These are phyloP conservation scores for Umbelopsis isabellina DNA, from an alignment of 192 early-diverging fungal species.

Conservation along the genomic window DNA sequence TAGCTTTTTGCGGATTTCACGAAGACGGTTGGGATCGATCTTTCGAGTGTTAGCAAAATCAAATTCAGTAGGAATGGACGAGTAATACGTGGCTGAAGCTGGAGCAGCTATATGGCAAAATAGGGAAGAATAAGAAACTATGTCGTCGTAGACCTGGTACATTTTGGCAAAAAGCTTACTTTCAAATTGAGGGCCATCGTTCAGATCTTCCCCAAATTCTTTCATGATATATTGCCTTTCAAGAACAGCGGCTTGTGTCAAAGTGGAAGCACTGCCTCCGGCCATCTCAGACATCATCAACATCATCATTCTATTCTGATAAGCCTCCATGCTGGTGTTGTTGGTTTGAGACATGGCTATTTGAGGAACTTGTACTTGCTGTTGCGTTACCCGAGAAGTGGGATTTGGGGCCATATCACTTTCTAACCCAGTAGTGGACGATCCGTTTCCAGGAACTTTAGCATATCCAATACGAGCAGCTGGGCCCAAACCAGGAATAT, in stretches of 20 bases:
- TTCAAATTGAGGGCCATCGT: conserved; percentile 36
- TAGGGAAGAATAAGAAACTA: conserved; percentile 15
- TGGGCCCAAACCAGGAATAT: conserved; percentile 72
- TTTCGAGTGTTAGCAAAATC: conserved; percentile 70
- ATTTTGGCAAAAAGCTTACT: conserved; percentile 16
- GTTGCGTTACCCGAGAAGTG: neutral
- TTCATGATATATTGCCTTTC: conserved; percentile 48
- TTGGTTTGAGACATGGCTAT: neutral
- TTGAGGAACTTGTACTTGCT: neutral
- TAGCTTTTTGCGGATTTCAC: conserved; percentile 88
- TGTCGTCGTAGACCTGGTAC: neutral
- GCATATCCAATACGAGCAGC: conserved; percentile 95
- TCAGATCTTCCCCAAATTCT: conserved; percentile 43
- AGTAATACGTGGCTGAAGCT: conserved; percentile 17
- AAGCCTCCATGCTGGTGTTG: conserved; percentile 20
- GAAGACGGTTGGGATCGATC: conserved; percentile 78
- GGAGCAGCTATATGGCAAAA: conserved; percentile 25
- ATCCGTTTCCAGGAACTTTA: conserved; percentile 75
- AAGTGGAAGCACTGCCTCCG: conserved; percentile 17
- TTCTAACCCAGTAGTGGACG: conserved; percentile 37
- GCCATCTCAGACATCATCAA: conserved; percentile 37
- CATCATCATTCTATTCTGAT: conserved; percentile 26
- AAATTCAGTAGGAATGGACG: conserved; percentile 70
- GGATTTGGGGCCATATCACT: neutral
- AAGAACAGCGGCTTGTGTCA: conserved; percentile 27